Evolutionary conservation across 1,139 yeast species (phyloP), one percentile per base, ranked within the genome.

Genomic region (Yamadazyma membranifaciens): DNA sequence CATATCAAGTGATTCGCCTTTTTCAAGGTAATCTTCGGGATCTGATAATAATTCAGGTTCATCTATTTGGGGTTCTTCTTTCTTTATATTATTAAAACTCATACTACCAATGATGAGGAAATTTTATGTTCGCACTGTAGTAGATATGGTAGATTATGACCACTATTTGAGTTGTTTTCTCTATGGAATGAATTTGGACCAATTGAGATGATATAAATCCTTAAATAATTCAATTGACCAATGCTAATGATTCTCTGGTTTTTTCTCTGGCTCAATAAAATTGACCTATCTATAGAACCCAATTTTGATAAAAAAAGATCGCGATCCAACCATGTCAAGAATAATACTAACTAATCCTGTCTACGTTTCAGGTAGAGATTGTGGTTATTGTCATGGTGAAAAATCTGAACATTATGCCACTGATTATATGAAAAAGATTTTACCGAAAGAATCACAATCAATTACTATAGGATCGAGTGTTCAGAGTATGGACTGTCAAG

Each of bases 381-480:
- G 92, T 60, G 92, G 91, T 0, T 84, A 84, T 52, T 84, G 92
- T 50, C 64, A 72, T 30, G 77, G 79, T 9, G 45, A 60, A 22
- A 82, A 82, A 47, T 51, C 56, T 7, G 62, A 66, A 24, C 63
- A 63, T 32, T 67, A 59, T 51, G 63, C 81, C 7, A 50, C 74
- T 10, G 63, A 62, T 10, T 46, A 48, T 51, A 63, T 39, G 44
- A 45, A 34, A 40, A 44, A 16, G 37, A 49, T 31, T 15, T 47
- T 43, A 42, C 50, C 16, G 37, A 13, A 38, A 33, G 13, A 39
- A 34, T 41, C 48, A 10, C 26, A 42, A 16, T 63, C 70, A 26
- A 54, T 64, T 12, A 65, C 80, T 7, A 60, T 81, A 14, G 88
- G 88, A 1, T 60, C 75, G 34, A 67, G 67, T 12, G 65, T 72